phyloP scores from a whole-genome alignment of 176 grass and related monocot genomes.

The sorghum (Sorghum bicolor) region Sorghum_bicolor_NCBIv3 NC_012873.2:14931001-14931500 shows the following conservation, averaged over 20 bases:
- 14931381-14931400: slow-evolving; percentile 58
- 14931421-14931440: slow-evolving; percentile 55
- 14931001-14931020: neutral
- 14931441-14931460: slow-evolving; percentile 58
- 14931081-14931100: neutral
- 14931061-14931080: neutral
- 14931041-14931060: neutral
- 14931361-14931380: slow-evolving; percentile 58
- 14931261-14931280: slow-evolving; percentile 43
- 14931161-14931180: neutral
- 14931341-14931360: slow-evolving; percentile 51
- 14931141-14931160: neutral
- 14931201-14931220: neutral
- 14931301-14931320: slow-evolving; percentile 37
- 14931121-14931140: neutral
- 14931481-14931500: slow-evolving; percentile 55
- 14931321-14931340: slow-evolving; percentile 10
- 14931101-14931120: neutral
- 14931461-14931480: slow-evolving; percentile 70
- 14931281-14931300: slow-evolving; percentile 77
- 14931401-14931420: slow-evolving; percentile 68
- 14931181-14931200: neutral
- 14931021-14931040: neutral
- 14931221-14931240: neutral
- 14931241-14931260: neutral